These are phyloP conservation scores for Exserohilum rostratum DNA, from an alignment of 2,329 filamentous ascomycete species.

Conservation along the genomic window DNA sequence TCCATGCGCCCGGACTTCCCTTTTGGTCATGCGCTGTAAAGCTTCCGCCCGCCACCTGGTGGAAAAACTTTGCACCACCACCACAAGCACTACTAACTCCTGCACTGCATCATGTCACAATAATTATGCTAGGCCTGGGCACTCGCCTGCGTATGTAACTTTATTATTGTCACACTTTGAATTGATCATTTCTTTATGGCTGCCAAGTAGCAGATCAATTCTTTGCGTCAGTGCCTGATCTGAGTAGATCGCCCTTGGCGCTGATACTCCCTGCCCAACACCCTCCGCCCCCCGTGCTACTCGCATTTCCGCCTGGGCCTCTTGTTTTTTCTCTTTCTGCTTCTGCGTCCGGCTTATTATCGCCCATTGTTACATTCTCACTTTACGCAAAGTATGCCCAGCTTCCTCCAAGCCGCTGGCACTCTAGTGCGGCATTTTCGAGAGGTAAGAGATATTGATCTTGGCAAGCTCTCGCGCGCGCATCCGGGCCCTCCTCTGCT, in stretches of 20 bases:
- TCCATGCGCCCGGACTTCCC: slow-evolving; percentile 22
- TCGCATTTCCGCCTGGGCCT: slow-evolving; percentile 17
- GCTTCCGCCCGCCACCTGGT: slow-evolving; percentile 12
- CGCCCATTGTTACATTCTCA: neutral
- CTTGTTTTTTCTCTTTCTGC: neutral
- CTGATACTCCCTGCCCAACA: slow-evolving; percentile 11
- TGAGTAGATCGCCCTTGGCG: slow-evolving; percentile 23
- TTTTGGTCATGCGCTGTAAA: slow-evolving; percentile 13
- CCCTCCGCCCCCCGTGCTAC: slow-evolving; percentile 8
- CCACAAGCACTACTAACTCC: slow-evolving; percentile 2
- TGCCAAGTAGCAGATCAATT: slow-evolving; percentile 18
- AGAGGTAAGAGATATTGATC: neutral
- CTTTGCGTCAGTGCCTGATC: slow-evolving; percentile 14
- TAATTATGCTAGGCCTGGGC: slow-evolving; percentile 5
- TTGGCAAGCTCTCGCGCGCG: neutral
- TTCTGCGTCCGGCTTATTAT: slow-evolving; percentile 11
- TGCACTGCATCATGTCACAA: neutral
- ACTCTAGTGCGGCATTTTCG: slow-evolving; percentile 9
- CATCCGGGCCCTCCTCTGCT: slow-evolving; percentile 6
- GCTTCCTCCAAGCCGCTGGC: slow-evolving; percentile 8
- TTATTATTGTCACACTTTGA: slow-evolving; percentile 4
- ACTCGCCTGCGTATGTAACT: slow-evolving; percentile 5
- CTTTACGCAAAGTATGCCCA: slow-evolving; percentile 5
- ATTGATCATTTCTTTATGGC: slow-evolving; percentile 2
- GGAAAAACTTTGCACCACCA: slow-evolving; percentile 12